Evolutionary conservation across 2,329 filamentous ascomycete species (phyloP).

Genomic region (Curvularia lunata): DNA sequence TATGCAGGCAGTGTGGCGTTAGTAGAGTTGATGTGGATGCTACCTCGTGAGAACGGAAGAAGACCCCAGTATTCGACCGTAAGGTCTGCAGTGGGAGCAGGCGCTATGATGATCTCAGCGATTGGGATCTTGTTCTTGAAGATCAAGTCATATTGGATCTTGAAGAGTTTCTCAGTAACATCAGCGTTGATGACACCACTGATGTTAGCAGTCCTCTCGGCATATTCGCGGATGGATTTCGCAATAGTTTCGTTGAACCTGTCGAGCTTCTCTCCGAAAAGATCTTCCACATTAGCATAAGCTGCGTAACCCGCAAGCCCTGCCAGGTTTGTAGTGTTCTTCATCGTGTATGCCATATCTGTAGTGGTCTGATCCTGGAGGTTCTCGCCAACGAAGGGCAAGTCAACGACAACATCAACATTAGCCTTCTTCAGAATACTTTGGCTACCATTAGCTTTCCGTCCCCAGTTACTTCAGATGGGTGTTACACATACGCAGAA

Average conservation of each 20-base stretch:
- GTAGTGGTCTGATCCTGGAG: slow-evolving; percentile 4
- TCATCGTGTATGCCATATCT: slow-evolving; percentile 2
- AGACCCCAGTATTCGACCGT: slow-evolving; percentile 1
- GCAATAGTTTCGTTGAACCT: slow-evolving; percentile 1
- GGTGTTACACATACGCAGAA: slow-evolving; percentile 1
- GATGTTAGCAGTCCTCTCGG: background rate
- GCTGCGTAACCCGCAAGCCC: slow-evolving; percentile 2
- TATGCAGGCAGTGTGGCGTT: background rate
- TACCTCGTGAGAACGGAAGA: slow-evolving; percentile 5
- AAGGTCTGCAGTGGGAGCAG: slow-evolving; percentile 1
- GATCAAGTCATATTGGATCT: slow-evolving; percentile 3
- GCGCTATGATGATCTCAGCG: background rate
- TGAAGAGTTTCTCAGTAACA: slow-evolving; percentile 1
- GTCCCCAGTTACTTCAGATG: background rate
- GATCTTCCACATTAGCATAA: background rate
- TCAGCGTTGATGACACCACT: background rate
- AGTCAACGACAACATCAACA: slow-evolving; percentile 2
- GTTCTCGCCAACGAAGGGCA: slow-evolving; percentile 5
- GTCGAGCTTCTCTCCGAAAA: background rate
- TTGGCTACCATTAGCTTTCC: background rate
- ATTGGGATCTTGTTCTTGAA: slow-evolving; percentile 7
- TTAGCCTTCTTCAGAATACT: background rate
- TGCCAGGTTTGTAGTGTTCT: slow-evolving; percentile 4
- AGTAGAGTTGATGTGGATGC: slow-evolving; percentile 5
- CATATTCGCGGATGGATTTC: background rate